Evolutionary conservation across 2,329 filamentous ascomycete species (phyloP).

Genomic region (Samsoniella hepiali): DNA sequence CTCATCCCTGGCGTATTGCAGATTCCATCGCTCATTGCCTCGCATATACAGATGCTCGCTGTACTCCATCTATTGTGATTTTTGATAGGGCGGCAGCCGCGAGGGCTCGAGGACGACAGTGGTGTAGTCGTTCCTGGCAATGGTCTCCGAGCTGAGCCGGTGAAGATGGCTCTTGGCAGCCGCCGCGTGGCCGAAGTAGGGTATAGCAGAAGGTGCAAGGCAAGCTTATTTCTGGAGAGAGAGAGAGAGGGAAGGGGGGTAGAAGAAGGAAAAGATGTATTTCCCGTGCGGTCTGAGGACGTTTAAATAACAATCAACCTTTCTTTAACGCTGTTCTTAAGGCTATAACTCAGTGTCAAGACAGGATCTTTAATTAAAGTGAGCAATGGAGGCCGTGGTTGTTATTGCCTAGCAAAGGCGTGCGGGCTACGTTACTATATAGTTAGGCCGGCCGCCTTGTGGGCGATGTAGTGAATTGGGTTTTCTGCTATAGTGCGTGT

Average conservation of each 20-base stretch:
- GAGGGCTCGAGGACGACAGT: neutral
- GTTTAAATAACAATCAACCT: too few relatives aligned
- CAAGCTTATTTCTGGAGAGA: too few relatives aligned
- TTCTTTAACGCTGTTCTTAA: too few relatives aligned
- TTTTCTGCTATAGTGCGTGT: neutral
- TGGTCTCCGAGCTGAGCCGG: neutral
- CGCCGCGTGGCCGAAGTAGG: too few relatives aligned
- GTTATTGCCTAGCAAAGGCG: neutral
- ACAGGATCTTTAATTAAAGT: neutral
- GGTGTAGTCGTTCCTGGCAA: neutral
- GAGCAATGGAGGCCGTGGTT: neutral
- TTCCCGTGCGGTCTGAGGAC: too few relatives aligned
- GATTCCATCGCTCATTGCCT: conserved; percentile 13
- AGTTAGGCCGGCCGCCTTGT: neutral
- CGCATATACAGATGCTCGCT: too few relatives aligned
- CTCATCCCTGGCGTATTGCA: conserved; percentile 24
- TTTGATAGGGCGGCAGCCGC: neutral
- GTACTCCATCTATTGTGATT: neutral
- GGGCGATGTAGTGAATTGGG: neutral
- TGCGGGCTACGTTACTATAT: neutral
- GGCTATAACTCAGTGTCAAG: too few relatives aligned
- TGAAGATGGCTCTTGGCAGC: neutral
- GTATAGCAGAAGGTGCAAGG: too few relatives aligned
- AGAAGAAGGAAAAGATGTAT: too few relatives aligned
- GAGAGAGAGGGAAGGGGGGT: too few relatives aligned